A percentile compares a stretch with the other conserved stretches of the same genome.
Evolutionary conservation across 495 filamentous ascomycete genomes (phyloP).

Genomic region (Letharia lupina): DNA sequence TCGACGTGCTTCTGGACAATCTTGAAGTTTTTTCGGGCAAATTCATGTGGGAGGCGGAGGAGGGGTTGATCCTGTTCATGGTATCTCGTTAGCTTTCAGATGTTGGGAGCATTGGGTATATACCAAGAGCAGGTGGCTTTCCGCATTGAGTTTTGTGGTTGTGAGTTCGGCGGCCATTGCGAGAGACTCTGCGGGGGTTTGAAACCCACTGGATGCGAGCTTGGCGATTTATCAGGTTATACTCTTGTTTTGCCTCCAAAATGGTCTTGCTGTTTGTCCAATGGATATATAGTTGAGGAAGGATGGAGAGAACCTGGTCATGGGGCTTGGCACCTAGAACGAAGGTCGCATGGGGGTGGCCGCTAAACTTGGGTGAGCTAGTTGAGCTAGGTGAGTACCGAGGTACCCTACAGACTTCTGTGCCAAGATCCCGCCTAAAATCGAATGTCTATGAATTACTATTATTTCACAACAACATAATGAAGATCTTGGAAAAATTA

Average conservation of each 20-base stretch:
- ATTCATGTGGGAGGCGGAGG: conserved; percentile 81
- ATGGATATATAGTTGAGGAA: not conserved
- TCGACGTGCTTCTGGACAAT: conserved; percentile 74
- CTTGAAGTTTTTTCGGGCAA: conserved; percentile 89
- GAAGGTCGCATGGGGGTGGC: too few species aligned
- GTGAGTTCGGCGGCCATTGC: conserved; percentile 46
- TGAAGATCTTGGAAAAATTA: too few species aligned
- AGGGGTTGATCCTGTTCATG: conserved; percentile 78
- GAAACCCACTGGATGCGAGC: not conserved
- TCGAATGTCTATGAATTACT: too few species aligned
- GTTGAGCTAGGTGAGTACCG: too few species aligned
- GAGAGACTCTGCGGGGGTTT: not conserved
- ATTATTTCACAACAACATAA: too few species aligned
- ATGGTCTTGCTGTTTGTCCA: not conserved
- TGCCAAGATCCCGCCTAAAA: too few species aligned
- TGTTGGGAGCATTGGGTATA: conserved; percentile 13
- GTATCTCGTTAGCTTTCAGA: conserved; percentile 11
- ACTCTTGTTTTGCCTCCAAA: not conserved
- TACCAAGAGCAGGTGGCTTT: conserved; percentile 66
- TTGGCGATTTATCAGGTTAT: not conserved
- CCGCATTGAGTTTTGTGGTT: conserved; percentile 62
- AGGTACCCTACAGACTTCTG: too few species aligned
- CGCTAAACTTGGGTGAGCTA: too few species aligned
- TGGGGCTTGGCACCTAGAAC: not conserved
- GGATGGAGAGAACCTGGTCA: not conserved